Evolutionary conservation across 495 filamentous ascomycete genomes (phyloP), one percentile per base, ranked within the genome.

Genomic region (Penicillium mononematosum): DNA sequence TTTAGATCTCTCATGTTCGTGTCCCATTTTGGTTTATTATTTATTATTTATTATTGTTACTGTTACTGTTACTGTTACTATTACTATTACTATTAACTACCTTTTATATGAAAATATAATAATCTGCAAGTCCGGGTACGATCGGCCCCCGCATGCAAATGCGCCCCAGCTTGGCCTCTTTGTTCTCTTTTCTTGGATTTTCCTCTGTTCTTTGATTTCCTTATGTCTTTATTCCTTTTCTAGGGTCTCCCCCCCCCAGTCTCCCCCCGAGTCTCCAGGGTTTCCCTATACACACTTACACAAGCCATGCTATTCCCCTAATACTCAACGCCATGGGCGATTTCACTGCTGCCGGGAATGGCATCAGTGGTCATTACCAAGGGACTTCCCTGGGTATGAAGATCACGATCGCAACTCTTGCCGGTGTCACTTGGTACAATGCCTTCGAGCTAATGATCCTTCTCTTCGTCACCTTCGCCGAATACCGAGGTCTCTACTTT

Each of bases 401-500:
- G 44, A 79, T 80, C 69, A 73, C 75, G 62, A 83, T 83, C 62
- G 79, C 76, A 20, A 81, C 79, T 22, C 78, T 83, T 45, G 70
- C 76, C 22, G 80, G 75, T 25, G 67, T 84, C 46, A 77, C 79
- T 29, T 81, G 77, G 74, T 84, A 81, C 60, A 81, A 83, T 58
- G 76, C 79, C 45, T 71, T 81, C 44, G 81, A 84, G 48, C 74
- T 83, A 46, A 75, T 80, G 58, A 64, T 79, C n/a, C 76, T 79
- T 22, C 75, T 83, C 56, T 82, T 81, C 60, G 69, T 83, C 48
- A 78, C 79, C 27, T 84, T 85, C 55, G 72, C 76, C 27, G 74
- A 76, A 45, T 78, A 78, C 29, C 70, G 66, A 11, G 81, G 82
- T 6, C 70, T 81, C 24, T 84, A 85, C 69, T 86, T 85, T 62